Percentiles rank a stretch among this genome's conserved stretches.
phyloP scores from a whole-genome alignment of 208 protist genomes.

The Crithidia thermophila region DNA sequence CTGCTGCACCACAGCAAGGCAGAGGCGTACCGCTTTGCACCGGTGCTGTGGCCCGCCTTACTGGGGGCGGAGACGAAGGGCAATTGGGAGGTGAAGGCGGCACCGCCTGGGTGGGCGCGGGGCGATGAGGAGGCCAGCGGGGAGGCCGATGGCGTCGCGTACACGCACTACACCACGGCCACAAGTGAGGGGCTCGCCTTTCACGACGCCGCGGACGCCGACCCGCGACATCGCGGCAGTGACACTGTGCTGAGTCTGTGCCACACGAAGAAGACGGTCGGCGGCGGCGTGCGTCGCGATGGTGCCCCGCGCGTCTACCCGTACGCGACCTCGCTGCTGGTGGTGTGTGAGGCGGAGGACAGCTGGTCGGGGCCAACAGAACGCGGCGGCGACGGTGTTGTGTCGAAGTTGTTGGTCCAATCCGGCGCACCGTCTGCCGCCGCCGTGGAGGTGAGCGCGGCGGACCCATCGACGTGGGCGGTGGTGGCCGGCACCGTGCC shows the following conservation, averaged over 20 bases:
- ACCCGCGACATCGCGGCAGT: neutral
- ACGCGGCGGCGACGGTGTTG: neutral
- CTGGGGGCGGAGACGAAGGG: neutral
- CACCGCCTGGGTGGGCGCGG: neutral
- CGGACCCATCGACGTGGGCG: neutral
- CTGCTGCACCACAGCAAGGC: constrained; percentile 2
- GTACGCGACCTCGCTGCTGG: constrained; percentile 27
- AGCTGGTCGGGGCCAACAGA: neutral
- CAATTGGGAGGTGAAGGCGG: neutral
- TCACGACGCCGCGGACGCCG: neutral
- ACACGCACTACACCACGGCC: neutral
- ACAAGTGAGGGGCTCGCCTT: neutral
- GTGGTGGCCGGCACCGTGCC: neutral
- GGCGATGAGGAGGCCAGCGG: neutral
- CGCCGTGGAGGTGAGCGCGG: constrained; percentile 17
- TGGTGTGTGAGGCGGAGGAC: neutral
- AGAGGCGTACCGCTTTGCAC: constrained; percentile 21
- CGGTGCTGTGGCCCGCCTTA: constrained; percentile 19
- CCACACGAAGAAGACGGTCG: constrained; percentile 13
- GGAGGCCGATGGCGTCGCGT: too few species aligned
- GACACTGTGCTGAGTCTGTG: constrained; percentile 15
- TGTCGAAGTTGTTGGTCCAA: constrained; percentile 21
- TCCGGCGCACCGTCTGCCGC: constrained; percentile 1
- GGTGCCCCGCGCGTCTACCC: constrained; percentile 6
- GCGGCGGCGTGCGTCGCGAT: neutral